Base-by-base conservation (phyloP, 164 flowering plant species). In the Stephania cephalantha region DNA sequence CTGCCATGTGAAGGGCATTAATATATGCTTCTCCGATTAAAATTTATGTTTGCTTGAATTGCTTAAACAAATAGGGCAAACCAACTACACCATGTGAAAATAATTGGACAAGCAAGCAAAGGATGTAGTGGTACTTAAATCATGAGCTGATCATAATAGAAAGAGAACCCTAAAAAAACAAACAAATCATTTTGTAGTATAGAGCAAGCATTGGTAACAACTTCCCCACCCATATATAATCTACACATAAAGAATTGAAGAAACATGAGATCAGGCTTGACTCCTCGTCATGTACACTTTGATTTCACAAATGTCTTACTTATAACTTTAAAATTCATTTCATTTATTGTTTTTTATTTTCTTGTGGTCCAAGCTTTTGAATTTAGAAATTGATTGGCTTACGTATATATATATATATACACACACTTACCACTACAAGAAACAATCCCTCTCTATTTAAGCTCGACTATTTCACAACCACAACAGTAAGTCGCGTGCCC, bases 11-110 rank as follows among this genome's bases (percentile, higher is more conserved):
- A 25, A 61, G 7, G 3, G 10, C 69, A 58, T 69, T 75, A 53
- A 45, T 75, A 58, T 12, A 18, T 12, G 7, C 66, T 44, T 8
- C 58, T 35, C 46, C 52, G 42, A 55, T 61, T 31, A 73, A n/a
- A 42, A 6, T 35, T 35, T 73, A 48, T 64, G 42, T 18, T 58
- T 58, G 20, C 64, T 18, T 58, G 64, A 58, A 58, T 12, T 58
- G n/a, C 17, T 58, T 15, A 17, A 15, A 30, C n/a, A 42, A 55
- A 73, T 74, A 69, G 75, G 71, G 72, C 63, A 83, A 75, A 42
- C 74, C 67, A 84, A 84, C 83, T 82, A 80, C 61, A 58, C 83
- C 86, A 81, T 80, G 86, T 83, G 85, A 71, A 68, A 73, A 82
- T 81, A 76, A 85, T 81, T 84, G 78, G 74, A 72, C 46, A 58